These are phyloP conservation scores for Ophiostoma sp. DNA, from an alignment of 2,329 filamentous ascomycete genomes.

Conservation along the genomic window DNA sequence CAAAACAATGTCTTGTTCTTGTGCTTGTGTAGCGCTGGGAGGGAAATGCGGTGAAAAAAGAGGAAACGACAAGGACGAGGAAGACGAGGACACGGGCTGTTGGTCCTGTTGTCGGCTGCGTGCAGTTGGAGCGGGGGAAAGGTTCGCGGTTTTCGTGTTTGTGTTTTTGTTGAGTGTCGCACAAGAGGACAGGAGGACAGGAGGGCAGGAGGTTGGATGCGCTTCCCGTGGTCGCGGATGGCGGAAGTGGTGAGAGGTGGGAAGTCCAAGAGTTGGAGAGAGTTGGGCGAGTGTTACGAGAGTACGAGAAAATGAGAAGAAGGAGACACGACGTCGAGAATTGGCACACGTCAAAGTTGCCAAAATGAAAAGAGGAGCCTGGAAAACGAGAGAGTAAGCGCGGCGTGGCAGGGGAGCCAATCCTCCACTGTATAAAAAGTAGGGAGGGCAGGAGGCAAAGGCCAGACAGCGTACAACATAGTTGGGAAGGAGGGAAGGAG, in stretches of 20 bases:
- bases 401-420: not conserved
- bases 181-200: not conserved
- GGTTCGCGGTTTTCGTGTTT: not conserved
- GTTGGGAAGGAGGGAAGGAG: not conserved
- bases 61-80: not conserved
- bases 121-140: not conserved
- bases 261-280: not conserved
- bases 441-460: not conserved
- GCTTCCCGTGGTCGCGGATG: not conserved
- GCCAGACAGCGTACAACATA: not conserved
- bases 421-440: not conserved
- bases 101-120: constrained; percentile 2
- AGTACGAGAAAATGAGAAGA: not conserved
- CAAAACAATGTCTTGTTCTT: constrained; percentile 13
- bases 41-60: not conserved
- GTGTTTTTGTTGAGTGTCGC: constrained; percentile 3
- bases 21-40: constrained; percentile 22
- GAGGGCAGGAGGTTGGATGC: not conserved
- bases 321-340: constrained; percentile 2
- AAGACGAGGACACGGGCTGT: not conserved
- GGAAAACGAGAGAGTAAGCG: not conserved
- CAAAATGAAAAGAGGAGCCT: constrained; percentile 19
- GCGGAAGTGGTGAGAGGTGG: not conserved
- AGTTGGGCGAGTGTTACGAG: not conserved
- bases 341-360: constrained; percentile 6